Conservation (phyloP, 140 eudicot genomes). For the Erigeron philadelphicus region DNA sequence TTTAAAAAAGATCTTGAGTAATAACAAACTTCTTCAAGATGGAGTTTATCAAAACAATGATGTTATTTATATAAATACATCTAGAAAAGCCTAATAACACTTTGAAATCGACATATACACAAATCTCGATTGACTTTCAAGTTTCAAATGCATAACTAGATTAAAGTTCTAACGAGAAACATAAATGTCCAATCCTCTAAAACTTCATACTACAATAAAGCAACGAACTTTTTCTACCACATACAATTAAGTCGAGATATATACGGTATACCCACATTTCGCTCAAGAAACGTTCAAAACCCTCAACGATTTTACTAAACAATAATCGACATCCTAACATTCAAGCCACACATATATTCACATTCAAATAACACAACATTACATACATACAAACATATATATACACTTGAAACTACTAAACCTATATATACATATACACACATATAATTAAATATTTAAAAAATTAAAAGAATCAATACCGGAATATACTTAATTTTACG, state of each 20-base stretch:
- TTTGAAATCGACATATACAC: no score
- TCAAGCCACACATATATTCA: no score
- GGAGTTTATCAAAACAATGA: no score
- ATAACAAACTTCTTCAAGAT: no score
- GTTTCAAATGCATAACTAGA: background rate
- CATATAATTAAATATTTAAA: conserved; percentile 3
- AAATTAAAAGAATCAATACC: conserved; percentile 39
- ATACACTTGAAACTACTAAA: no score
- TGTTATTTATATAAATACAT: no score
- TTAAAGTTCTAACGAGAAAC: background rate
- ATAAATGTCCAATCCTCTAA: background rate
- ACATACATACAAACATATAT: no score
- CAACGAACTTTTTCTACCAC: background rate
- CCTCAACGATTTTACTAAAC: background rate
- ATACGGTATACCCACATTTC: background rate
- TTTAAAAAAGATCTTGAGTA: no score
- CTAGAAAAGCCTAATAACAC: no score
- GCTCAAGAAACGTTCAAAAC: background rate
- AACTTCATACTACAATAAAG: background rate
- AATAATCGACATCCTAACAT: background rate
- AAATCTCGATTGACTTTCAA: no score
- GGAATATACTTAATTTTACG: conserved; percentile 82
- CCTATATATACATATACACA: background rate
- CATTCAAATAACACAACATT: no score
- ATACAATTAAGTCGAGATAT: background rate